Percentiles rank a stretch among this genome's conserved stretches.
phyloP scores from a whole-genome alignment of 176 grass and related monocot genomes.

The Triticum monococcum region DNA sequence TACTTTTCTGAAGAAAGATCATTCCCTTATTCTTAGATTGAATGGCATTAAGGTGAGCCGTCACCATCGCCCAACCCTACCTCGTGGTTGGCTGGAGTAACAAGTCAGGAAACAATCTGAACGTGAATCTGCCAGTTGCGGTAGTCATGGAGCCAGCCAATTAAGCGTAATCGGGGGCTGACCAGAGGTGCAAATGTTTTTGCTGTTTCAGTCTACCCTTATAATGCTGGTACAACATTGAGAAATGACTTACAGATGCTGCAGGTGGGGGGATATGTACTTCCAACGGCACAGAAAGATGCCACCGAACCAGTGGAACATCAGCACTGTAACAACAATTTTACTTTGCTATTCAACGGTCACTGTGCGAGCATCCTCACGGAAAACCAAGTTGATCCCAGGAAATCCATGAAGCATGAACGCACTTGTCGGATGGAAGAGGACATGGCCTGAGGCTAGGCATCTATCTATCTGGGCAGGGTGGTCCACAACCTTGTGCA shows the following conservation, averaged over 20 bases:
- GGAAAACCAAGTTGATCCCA: constrained; percentile 34
- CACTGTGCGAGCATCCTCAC: constrained; percentile 4
- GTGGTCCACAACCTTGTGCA: constrained; percentile 19
- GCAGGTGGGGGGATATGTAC: constrained; percentile 8
- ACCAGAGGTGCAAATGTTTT: neutral
- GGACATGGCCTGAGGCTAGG: constrained; percentile 36
- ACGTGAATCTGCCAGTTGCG: neutral
- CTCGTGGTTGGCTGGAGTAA: neutral
- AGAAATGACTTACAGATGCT: constrained; percentile 4
- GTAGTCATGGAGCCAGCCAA: neutral
- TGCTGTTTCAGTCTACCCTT: neutral
- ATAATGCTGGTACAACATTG: neutral
- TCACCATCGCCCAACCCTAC: neutral
- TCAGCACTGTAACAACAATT: neutral
- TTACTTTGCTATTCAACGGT: neutral
- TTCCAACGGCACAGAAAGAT: neutral
- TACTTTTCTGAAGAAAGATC: neutral
- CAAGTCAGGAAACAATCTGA: neutral
- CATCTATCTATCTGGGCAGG: constrained; percentile 1
- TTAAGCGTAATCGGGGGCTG: neutral
- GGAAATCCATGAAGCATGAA: constrained; percentile 42
- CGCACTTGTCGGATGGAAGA: constrained; percentile 43
- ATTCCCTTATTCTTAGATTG: constrained; percentile 14
- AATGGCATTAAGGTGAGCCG: constrained; percentile 4
- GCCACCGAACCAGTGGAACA: neutral